Base-by-base conservation (phyloP, 768 basidiomycete genomes). In the Serendipita vermifera region DNA sequence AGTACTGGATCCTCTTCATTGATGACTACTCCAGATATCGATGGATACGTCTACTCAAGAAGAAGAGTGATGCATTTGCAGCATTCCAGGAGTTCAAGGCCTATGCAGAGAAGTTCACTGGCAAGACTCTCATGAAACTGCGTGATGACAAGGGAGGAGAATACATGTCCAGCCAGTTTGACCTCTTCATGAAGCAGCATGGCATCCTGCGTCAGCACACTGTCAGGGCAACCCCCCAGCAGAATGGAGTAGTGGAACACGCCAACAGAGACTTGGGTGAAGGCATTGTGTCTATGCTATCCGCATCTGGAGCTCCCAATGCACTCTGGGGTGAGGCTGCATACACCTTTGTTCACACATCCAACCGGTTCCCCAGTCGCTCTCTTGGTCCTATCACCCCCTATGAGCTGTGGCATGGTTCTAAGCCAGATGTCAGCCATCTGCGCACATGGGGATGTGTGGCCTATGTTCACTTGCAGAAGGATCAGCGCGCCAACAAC, bases 121-220 rank as follows among this genome's bases (percentile, higher is more conserved):
- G n/a, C n/a, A n/a, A n/a, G n/a, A n/a, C n/a, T n/a, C n/a, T n/a
- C n/a, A n/a, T n/a, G n/a, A n/a, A n/a, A n/a, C n/a, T n/a, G n/a
- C n/a, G 65, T 20, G 62, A 68, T 54, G 69, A 73, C 62, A 66
- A 69, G 43, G 72, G 69, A 2, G 70, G 69, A 1, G 69, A 72
- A 55, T 72, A 64, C 60, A 69, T 67, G 48, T 60, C 58, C 3
- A 7, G 40, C 9, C 27, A 41, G 1, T 60, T 29, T 11, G 38
- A 29, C 26, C 9, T 14, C n/a, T n/a, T 33, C 55, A 22, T 55
- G 20, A 31, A 17, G 5, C 32, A 38, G 13, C 17, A 55, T 32
- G 63, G 62, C 1, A 59, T 63, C 33, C 26, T 46, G 17, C 41
- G 35, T 38, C 35, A 64, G 4, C 65, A 70, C 22, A 70, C 64